These are phyloP conservation scores for Xylaria multiplex DNA, from an alignment of 2,329 filamentous ascomycete species.

Conservation along the genomic window DNA sequence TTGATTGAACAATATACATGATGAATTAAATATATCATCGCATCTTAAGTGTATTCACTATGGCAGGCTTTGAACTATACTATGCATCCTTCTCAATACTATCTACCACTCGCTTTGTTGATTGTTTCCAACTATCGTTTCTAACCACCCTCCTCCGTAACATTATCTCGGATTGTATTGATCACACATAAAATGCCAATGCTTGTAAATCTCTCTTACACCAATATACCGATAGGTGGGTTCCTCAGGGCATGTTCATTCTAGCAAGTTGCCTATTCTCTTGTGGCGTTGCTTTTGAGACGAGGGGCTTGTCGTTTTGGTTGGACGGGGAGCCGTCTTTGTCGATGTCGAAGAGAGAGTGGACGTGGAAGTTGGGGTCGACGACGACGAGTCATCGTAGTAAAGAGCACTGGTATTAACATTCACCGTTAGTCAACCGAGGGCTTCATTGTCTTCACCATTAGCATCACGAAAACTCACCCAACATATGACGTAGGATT, in stretches of 20 bases:
- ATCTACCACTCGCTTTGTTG: not conserved
- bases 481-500: constrained; percentile 45
- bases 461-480: constrained; percentile 36
- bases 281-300: constrained; percentile 10
- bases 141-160: not conserved
- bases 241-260: not conserved
- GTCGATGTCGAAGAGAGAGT: not conserved
- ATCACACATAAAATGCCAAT: not conserved
- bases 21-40: constrained; percentile 1
- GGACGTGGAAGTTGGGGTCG: constrained; percentile 11
- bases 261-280: constrained; percentile 16
- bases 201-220: not conserved
- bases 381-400: not conserved
- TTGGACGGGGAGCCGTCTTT: not conserved
- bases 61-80: not conserved
- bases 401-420: constrained; percentile 26
- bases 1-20: not conserved
- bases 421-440: constrained; percentile 17
- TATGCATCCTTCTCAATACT: not conserved
- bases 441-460: not conserved
- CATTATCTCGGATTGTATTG: not conserved
- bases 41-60: not conserved
- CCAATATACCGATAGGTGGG: not conserved
- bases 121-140: not conserved
- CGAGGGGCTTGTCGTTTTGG: not conserved